Conservation (phyloP, 495 filamentous ascomycete species). For the Cercophora sp. region DNA sequence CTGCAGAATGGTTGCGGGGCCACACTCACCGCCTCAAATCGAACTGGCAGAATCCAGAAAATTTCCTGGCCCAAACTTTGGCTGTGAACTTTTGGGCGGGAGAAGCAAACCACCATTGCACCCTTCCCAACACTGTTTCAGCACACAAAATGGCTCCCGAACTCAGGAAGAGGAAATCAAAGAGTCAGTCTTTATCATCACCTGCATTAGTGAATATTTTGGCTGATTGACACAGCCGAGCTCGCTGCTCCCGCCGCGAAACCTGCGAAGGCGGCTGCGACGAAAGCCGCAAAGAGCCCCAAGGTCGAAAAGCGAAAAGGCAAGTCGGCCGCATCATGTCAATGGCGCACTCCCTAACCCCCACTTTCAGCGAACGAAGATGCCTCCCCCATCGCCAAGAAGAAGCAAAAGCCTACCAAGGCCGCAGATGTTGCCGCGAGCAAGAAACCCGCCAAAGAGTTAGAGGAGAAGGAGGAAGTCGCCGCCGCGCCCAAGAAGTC, state of each 20-base stretch:
- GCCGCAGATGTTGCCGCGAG: conserved; percentile 21
- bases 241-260: conserved; percentile 31
- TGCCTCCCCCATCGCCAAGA: conserved; percentile 39
- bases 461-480: conserved; percentile 11
- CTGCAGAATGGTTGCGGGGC: no score
- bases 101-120: no score
- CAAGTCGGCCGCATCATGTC: conserved; percentile 17
- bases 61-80: background rate
- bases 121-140: background rate
- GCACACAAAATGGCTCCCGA: conserved; percentile 61
- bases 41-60: background rate
- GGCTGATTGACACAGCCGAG: background rate
- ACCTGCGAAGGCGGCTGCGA: conserved; percentile 47
- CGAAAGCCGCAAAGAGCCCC: conserved; percentile 45
- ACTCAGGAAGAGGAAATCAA: conserved; percentile 67
- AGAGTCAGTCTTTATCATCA: conserved; percentile 49
- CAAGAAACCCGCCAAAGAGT: conserved; percentile 6
- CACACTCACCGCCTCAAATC: background rate
- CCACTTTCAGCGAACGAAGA: conserved; percentile 33
- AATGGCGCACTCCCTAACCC: background rate
- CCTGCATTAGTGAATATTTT: background rate
- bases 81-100: no score
- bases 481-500: conserved; percentile 1
- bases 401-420: conserved; percentile 35
- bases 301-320: conserved; percentile 52